These are phyloP conservation scores for Pyrus bretschneideri DNA, from an alignment of 306 rosid genomes.

Conservation along the genomic window DNA sequence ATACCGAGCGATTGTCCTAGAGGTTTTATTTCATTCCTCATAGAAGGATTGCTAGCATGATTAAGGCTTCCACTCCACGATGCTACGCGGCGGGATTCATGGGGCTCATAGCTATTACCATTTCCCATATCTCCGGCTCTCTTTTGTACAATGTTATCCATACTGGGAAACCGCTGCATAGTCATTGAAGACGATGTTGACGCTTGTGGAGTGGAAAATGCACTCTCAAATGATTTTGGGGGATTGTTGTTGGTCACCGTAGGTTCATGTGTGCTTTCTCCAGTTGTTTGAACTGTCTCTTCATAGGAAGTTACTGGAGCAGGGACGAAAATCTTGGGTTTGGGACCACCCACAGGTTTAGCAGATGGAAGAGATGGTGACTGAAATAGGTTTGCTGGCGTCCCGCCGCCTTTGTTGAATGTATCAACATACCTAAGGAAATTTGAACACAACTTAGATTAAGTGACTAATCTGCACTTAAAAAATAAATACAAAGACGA, in stretches of 20 bases:
- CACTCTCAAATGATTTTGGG: conserved; percentile 16
- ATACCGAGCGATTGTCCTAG: conserved; percentile 31
- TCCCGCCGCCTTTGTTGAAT: conserved; percentile 56
- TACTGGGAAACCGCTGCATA: conserved; percentile 52
- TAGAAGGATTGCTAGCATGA: conserved; percentile 28
- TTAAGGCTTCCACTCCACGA: conserved; percentile 59
- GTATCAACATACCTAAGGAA: conserved; percentile 72
- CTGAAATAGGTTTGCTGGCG: conserved; percentile 46
- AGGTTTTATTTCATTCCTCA: conserved; percentile 27
- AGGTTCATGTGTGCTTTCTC: conserved; percentile 41
- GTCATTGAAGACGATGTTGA: conserved; percentile 2
- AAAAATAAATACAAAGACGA: neutral
- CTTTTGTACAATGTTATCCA: conserved; percentile 32
- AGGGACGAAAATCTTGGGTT: conserved; percentile 66
- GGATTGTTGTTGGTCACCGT: neutral
- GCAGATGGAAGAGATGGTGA: conserved; percentile 53
- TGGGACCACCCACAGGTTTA: conserved; percentile 43
- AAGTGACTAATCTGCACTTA: neutral
- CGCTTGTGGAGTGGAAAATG: conserved; percentile 12
- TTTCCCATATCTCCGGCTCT: conserved; percentile 11
- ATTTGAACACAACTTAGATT: neutral
- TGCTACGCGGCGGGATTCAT: conserved; percentile 47
- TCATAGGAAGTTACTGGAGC: conserved; percentile 36
- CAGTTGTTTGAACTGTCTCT: conserved; percentile 24
- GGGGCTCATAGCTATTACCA: conserved; percentile 17